These are phyloP conservation scores for Pyrenula massariospora DNA, from an alignment of 495 filamentous ascomycete genomes.

Conservation along the genomic window DNA sequence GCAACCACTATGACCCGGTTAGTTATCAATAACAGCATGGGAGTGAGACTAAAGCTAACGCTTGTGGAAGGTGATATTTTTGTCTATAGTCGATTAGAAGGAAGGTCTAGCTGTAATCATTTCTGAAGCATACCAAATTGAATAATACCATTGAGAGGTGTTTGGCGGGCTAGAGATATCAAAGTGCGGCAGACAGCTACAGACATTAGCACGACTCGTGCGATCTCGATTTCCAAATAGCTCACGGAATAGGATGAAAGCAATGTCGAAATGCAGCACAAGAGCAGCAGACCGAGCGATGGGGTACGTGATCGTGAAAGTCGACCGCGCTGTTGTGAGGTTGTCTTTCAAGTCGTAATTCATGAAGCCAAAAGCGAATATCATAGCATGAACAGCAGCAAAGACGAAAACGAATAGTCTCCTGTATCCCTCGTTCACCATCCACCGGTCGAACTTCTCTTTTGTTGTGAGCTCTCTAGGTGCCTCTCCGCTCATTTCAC, in stretches of 20 bases:
- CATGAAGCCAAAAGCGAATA: conserved; percentile 65
- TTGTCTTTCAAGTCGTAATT: conserved; percentile 67
- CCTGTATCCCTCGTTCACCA: conserved; percentile 69
- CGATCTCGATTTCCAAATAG: neutral
- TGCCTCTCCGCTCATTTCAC: conserved; percentile 54
- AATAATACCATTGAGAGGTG: conserved; percentile 64
- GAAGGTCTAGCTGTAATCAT: no score
- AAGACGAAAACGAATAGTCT: conserved; percentile 67
- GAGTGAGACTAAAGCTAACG: conserved; percentile 13
- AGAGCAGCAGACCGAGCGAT: conserved; percentile 60
- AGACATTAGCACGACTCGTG: conserved; percentile 7
- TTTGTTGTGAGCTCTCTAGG: conserved; percentile 44
- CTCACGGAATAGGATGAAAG: conserved; percentile 55
- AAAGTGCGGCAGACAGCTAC: conserved; percentile 61
- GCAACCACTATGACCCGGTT: conserved; percentile 37
- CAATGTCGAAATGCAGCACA: conserved; percentile 64
- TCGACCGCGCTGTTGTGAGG: conserved; percentile 44
- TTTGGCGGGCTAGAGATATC: conserved; percentile 63
- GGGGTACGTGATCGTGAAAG: conserved; percentile 58
- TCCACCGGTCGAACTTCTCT: conserved; percentile 45
- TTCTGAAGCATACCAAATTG: conserved; percentile 47
- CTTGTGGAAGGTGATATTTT: conserved; percentile 75
- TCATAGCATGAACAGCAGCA: conserved; percentile 49
- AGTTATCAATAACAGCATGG: neutral
- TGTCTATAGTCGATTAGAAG: no score